phyloP scores from a whole-genome alignment of 345 rosid species.

The Eucalyptus cloeziana region DNA sequence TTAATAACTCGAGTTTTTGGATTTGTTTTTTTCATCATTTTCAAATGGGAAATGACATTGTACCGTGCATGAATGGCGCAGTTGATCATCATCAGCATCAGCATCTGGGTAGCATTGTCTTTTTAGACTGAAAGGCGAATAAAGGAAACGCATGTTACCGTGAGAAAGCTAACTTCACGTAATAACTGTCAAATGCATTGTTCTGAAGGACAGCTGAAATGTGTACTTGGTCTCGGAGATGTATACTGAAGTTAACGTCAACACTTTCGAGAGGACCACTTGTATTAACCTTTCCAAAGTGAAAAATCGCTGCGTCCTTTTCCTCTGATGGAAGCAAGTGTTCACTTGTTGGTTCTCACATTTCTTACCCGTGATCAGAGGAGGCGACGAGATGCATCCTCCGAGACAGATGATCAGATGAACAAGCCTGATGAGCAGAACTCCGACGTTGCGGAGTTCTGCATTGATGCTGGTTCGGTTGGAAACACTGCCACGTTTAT shows the following conservation, averaged over 20 bases:
- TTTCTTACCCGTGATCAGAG: slow-evolving; percentile 22
- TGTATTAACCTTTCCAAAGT: neutral
- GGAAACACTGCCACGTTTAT: slow-evolving; percentile 84
- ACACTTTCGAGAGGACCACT: neutral
- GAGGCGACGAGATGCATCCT: slow-evolving; percentile 34
- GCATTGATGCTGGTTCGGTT: slow-evolving; percentile 68
- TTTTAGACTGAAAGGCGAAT: neutral
- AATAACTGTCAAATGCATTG: neutral
- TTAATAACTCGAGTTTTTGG: neutral
- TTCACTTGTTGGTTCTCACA: neutral
- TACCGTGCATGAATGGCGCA: neutral
- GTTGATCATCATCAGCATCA: neutral
- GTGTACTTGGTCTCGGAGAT: neutral
- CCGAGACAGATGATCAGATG: slow-evolving; percentile 3
- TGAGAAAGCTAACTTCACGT: neutral
- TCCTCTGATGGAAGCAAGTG: neutral
- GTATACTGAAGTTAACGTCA: neutral
- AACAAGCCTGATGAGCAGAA: slow-evolving; percentile 23
- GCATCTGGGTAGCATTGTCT: neutral
- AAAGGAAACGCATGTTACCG: neutral
- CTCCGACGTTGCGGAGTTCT: slow-evolving; percentile 62
- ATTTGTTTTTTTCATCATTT: neutral
- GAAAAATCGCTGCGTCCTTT: neutral
- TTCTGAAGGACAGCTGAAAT: neutral
- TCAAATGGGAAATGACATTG: neutral